A percentile compares a stretch with the other conserved stretches of the same genome.
Evolutionary conservation across 257 asterid genomes (phyloP).

Genomic region (Fraxinus pennsylvanica): DNA sequence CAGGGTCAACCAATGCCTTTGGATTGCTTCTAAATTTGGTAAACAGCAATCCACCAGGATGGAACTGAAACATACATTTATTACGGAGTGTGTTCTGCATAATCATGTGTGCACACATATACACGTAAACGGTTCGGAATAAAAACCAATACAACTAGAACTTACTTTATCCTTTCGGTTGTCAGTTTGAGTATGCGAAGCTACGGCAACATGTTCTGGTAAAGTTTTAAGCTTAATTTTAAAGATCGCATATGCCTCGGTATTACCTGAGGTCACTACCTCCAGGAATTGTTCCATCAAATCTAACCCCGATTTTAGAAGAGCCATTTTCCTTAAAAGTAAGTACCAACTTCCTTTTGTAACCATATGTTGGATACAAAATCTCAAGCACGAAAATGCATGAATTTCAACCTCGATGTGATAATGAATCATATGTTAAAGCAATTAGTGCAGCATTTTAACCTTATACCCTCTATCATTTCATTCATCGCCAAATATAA

Average conservation of each 20-base stretch:
- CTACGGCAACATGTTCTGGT: constrained; percentile 75
- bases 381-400: constrained; percentile 7
- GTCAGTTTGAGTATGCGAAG: constrained; percentile 83
- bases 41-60: constrained; percentile 77
- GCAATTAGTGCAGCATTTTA: background rate
- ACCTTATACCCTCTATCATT: background rate
- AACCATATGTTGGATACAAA: constrained; percentile 55
- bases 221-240: constrained; percentile 70
- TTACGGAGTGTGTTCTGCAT: constrained; percentile 3
- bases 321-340: constrained; percentile 79
- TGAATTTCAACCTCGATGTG: constrained; percentile 17
- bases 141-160: constrained; percentile 25
- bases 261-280: constrained; percentile 83
- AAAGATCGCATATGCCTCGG: constrained; percentile 62
- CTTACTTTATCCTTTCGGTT: constrained; percentile 85
- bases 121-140: background rate
- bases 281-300: constrained; percentile 74
- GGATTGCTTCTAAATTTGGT: constrained; percentile 85
- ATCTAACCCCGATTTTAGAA: constrained; percentile 91
- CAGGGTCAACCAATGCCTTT: constrained; percentile 84
- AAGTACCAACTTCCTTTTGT: constrained; percentile 74
- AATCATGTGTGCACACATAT: background rate
- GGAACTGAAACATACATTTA: constrained; percentile 52
- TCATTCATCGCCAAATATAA: background rate
- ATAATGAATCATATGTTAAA: constrained; percentile 10